Base-by-base conservation (phyloP, 2,329 filamentous ascomycete species). In the Plectosphaerella cucumerina region DNA sequence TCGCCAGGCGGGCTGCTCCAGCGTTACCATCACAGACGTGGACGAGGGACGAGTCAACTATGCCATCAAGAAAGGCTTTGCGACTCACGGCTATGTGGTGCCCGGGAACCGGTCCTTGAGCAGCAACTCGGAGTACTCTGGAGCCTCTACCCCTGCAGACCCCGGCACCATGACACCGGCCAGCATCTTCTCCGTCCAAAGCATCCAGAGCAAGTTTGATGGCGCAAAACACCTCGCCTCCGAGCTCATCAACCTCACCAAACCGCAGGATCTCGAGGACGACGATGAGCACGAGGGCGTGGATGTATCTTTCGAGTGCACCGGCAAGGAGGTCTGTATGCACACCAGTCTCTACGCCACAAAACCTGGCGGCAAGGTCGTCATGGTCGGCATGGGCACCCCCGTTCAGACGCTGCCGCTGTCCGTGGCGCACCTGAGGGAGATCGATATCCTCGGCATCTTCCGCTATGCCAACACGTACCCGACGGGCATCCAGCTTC, bases 331-430 rank as follows among this genome's bases (percentile, higher is more conserved):
- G 55, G 76, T 80, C 1, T 90, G 87, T 64, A 84, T 89, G 70
- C 87, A 90, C 63, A 86, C 85, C 2, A 79, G 82, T n/a, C 81
- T 91, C 18, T 90, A 87, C 58, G 85, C 85, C 3, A 85, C 86
- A 10, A 77, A 77, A 52, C 77, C 87, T 0, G 88, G 87, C 22
- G 87, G 87, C 17, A 86, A 85, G 59, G 75, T 90, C 46, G 78
- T 91, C 65, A 84, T 91, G 65, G 86, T 92, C 21, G 88, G 87
- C 49, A 91, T 91, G 87, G 88, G 88, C 35, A 87, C 81, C 5
- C 87, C 87, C 0, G 80, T 90, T 48, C 86, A 90, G 65, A 90
- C 86, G 0, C 74, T 91, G 2, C 87, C 87, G 1, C 72, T 92
- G 44, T 87, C 84, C 8, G 84, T 85, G 5, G 87, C 87, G 3